Evolutionary conservation across 148 eudicot genomes (phyloP), one percentile per base, ranked within the genome.

Genomic region (Cornus florida): DNA sequence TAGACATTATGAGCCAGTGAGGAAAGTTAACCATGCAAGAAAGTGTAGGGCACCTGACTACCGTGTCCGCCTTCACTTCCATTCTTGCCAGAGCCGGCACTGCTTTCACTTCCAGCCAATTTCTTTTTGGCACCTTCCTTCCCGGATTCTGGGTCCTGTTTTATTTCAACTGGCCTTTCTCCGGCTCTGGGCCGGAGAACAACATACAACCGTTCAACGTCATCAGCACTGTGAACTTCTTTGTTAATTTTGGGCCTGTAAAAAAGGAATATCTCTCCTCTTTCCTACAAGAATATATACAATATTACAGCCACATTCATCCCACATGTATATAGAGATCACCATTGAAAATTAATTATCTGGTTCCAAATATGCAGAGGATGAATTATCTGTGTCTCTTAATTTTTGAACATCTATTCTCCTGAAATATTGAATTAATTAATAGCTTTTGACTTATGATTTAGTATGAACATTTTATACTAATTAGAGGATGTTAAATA

Each of bases 221-320:
- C 94, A 4, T 88, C 90, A 0, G 88, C 67, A 35, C 92, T 80
- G 19, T 83, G 91, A 32, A 89, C 91, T 82, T 88, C 88, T 86
- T 74, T 90, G 79, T 82, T 85, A 7, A 92, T 90, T 86, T 92
- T 94, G 0, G 96, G 94, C 79, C 96, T 83, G 83, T 92, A 94
- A 67, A 94, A 94, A 88, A 94, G 89, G 83, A 90, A 94, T 75
- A 90, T 92, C 66, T 94, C 96, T 50, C 94, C 98, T 82, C 91
- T 88, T 92, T 94, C 96, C 92, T 93, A 77, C 69, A 69, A 43
- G 48, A 43, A 43, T 43, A 43, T 43, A 43, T 43, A 43, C 48
- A 43, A 28, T 28, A 28, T 43, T 4, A 9, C 48, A 43, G 48
- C 48, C 48, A 43, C 48, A 43, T 43, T 43, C 48, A 43, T 43